phyloP scores from a whole-genome alignment of 1,139 yeast genomes.

The Lizanozyma gosingica region DNA sequence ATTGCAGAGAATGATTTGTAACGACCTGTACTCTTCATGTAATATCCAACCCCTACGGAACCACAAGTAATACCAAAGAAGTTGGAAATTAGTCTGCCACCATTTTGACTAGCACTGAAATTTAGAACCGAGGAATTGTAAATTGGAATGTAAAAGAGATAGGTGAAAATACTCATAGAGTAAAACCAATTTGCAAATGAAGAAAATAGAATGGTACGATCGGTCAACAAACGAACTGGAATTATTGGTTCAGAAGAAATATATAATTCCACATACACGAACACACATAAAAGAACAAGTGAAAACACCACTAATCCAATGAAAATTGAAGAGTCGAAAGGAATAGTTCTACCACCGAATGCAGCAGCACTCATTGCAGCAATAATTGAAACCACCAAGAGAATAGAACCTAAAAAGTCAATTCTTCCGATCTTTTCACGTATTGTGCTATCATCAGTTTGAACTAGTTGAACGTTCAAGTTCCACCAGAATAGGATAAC shows the following conservation, averaged over 20 bases:
- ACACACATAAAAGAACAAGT: conserved; percentile 4
- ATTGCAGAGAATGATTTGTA: conserved; percentile 16
- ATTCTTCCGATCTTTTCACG: conserved; percentile 10
- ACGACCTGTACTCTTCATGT: conserved; percentile 27
- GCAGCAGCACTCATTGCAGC: conserved; percentile 9
- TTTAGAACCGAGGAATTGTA: conserved; percentile 19
- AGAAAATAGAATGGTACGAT: conserved; percentile 23
- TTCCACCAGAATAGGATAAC: conserved; percentile 4
- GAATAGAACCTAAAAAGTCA: conserved; percentile 9
- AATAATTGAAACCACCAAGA: conserved; percentile 9
- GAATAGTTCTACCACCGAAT: conserved; percentile 8
- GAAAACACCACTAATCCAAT: conserved; percentile 3
- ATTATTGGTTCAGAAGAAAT: conserved; percentile 20
- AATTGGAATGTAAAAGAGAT: conserved; percentile 23
- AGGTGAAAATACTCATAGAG: conserved; percentile 21
- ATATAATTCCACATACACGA: conserved; percentile 18
- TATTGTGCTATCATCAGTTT: conserved; percentile 6
- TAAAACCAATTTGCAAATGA: conserved; percentile 28
- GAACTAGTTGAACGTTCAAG: conserved; percentile 9
- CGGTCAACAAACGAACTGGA: conserved; percentile 21
- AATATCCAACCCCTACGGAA: conserved; percentile 22
- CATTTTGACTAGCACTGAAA: conserved; percentile 20
- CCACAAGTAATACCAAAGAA: conserved; percentile 19
- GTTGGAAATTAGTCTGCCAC: conserved; percentile 22
- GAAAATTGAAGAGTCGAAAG: conserved; percentile 7